These are phyloP conservation scores for Aspergillus coremiiformis DNA, from an alignment of 495 filamentous ascomycete genomes.

Conservation along the genomic window DNA sequence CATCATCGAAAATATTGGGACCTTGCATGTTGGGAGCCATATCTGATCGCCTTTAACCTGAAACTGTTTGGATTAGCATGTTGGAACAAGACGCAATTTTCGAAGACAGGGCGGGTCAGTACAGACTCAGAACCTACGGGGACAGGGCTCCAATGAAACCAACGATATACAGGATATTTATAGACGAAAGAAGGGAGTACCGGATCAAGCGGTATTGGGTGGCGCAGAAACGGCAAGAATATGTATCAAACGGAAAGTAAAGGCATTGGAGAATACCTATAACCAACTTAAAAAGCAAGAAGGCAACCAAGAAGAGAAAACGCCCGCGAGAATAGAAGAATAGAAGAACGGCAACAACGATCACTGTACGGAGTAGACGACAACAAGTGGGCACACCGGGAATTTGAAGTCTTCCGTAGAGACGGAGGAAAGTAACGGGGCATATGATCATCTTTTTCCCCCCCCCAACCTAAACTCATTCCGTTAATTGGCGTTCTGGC, in stretches of 20 bases:
- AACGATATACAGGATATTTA: background rate
- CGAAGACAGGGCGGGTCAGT: conserved; percentile 13
- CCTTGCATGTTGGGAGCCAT: conserved; percentile 32
- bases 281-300: background rate
- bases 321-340: background rate
- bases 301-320: conserved; percentile 3
- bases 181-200: conserved; percentile 11
- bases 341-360: conserved; percentile 6
- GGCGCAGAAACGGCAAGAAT: conserved; percentile 17
- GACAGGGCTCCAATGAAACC: conserved; percentile 1
- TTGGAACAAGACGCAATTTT: background rate
- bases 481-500: conserved; percentile 20
- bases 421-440: conserved; percentile 22
- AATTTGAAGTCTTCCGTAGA: conserved; percentile 27
- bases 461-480: conserved; percentile 16
- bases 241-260: conserved; percentile 10
- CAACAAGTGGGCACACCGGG: conserved; percentile 20
- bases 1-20: conserved; percentile 43
- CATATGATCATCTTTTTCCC: conserved; percentile 18
- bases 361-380: conserved; percentile 7
- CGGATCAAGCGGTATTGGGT: conserved; percentile 16
- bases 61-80: conserved; percentile 17
- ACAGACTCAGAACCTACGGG: conserved; percentile 26
- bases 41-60: conserved; percentile 29
- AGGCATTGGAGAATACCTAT: conserved; percentile 13